Conservation (phyloP, 2,329 filamentous ascomycete species). For the Myriangium duriaei region DNA sequence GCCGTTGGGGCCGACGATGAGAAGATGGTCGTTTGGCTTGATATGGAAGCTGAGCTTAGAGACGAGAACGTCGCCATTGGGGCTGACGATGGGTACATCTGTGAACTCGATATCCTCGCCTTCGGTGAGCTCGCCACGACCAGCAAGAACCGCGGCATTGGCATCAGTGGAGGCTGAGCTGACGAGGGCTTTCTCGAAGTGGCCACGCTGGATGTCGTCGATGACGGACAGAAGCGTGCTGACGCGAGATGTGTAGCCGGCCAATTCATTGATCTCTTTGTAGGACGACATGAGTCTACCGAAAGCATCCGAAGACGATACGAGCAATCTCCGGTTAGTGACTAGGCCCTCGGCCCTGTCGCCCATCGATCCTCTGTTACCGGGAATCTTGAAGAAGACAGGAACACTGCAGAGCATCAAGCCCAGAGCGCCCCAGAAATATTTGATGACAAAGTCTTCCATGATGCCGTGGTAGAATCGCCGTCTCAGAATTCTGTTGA, state of each 20-base stretch:
- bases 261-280: slow-evolving; percentile 91
- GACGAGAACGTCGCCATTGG: slow-evolving; percentile 88
- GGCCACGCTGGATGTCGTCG: slow-evolving; percentile 78
- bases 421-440: slow-evolving; percentile 93
- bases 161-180: slow-evolving; percentile 72
- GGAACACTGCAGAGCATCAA: slow-evolving; percentile 86
- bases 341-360: slow-evolving; percentile 53
- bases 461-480: slow-evolving; percentile 97
- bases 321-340: slow-evolving; percentile 81
- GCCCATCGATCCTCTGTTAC: slow-evolving; percentile 48
- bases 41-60: slow-evolving; percentile 78
- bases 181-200: slow-evolving; percentile 93
- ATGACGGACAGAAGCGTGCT: slow-evolving; percentile 85
- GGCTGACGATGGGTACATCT: slow-evolving; percentile 88
- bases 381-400: slow-evolving; percentile 88
- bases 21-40: slow-evolving; percentile 72
- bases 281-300: slow-evolving; percentile 96
- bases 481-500: slow-evolving; percentile 83
- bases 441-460: slow-evolving; percentile 99
- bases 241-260: slow-evolving; percentile 88
- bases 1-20: slow-evolving; percentile 92
- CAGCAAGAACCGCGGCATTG: slow-evolving; percentile 70
- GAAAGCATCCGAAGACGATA: slow-evolving; percentile 90
- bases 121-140: slow-evolving; percentile 70
- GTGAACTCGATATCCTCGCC: slow-evolving; percentile 74